Conservation (phyloP, 1,139 yeast genomes). For the Lizanozyma gosingica region DNA sequence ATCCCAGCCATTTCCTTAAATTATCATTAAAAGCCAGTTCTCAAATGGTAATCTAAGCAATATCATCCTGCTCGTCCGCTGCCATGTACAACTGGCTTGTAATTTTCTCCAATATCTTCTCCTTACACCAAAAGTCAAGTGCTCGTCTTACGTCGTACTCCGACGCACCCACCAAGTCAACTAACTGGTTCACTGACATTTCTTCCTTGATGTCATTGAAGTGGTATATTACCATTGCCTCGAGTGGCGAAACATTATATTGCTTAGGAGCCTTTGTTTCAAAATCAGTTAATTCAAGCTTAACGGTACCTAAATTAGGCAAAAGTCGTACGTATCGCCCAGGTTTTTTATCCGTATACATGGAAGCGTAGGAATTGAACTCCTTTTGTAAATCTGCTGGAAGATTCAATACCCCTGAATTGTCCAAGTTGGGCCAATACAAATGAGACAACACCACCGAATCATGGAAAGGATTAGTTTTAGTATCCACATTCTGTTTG, state of each 20-base stretch:
- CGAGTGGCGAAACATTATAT: constrained; percentile 51
- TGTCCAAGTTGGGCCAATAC: constrained; percentile 44
- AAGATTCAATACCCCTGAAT: constrained; percentile 30
- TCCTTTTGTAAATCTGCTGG: constrained; percentile 32
- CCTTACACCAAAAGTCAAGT: constrained; percentile 48
- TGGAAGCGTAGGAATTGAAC: constrained; percentile 34
- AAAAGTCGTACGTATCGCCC: constrained; percentile 55
- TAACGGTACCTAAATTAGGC: constrained; percentile 56
- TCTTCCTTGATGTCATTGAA: constrained; percentile 32
- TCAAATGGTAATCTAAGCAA: too few species aligned
- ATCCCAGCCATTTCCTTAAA: too few species aligned
- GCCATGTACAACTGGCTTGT: constrained; percentile 22
- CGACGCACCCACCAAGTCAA: constrained; percentile 16
- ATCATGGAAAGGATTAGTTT: constrained; percentile 19
- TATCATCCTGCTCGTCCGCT: constrained; percentile 11
- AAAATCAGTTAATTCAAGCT: constrained; percentile 44
- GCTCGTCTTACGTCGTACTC: constrained; percentile 33
- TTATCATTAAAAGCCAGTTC: too few species aligned
- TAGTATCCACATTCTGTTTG: not conserved
- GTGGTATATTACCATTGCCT: constrained; percentile 54
- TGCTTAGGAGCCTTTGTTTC: not conserved
- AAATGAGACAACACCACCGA: constrained; percentile 22
- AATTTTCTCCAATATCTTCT: constrained; percentile 34
- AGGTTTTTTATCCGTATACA: constrained; percentile 34
- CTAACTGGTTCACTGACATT: constrained; percentile 5